Conservation (phyloP, 2,329 filamentous ascomycete species). For the Trichoderma sp. region DNA sequence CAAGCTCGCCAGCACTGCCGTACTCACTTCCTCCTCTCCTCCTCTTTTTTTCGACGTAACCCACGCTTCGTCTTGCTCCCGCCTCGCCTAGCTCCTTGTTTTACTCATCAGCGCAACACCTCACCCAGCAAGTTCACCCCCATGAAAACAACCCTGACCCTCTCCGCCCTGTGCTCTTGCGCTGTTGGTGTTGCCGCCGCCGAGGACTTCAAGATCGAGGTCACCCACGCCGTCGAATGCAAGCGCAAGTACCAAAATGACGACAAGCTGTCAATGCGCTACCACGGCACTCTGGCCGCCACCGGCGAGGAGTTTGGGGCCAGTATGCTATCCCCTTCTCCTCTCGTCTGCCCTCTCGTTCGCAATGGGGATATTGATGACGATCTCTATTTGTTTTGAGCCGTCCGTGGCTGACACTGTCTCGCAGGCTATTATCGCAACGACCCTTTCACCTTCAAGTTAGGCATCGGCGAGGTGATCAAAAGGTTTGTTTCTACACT, state of each 20-base stretch:
- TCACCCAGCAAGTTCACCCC: constrained; percentile 32
- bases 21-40: too few relatives aligned
- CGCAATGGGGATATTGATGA: background rate
- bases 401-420: background rate
- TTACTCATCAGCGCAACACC: too few relatives aligned
- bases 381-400: background rate
- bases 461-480: constrained; percentile 85
- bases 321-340: constrained; percentile 44
- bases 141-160: constrained; percentile 55
- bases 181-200: constrained; percentile 56
- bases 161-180: constrained; percentile 57
- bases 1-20: too few relatives aligned
- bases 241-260: constrained; percentile 75
- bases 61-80: too few relatives aligned
- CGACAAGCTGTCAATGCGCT: constrained; percentile 85
- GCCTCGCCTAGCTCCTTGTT: too few relatives aligned
- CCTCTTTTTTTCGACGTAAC: too few relatives aligned
- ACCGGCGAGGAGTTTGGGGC: constrained; percentile 84
- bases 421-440: constrained; percentile 71
- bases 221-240: constrained; percentile 75
- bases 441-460: constrained; percentile 73
- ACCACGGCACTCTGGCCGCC: constrained; percentile 76
- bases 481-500: constrained; percentile 64
- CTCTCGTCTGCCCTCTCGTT: background rate
- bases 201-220: constrained; percentile 74